Base-by-base conservation (phyloP, 2,329 filamentous ascomycete genomes). In the Xylariomycetidae sp. region DNA sequence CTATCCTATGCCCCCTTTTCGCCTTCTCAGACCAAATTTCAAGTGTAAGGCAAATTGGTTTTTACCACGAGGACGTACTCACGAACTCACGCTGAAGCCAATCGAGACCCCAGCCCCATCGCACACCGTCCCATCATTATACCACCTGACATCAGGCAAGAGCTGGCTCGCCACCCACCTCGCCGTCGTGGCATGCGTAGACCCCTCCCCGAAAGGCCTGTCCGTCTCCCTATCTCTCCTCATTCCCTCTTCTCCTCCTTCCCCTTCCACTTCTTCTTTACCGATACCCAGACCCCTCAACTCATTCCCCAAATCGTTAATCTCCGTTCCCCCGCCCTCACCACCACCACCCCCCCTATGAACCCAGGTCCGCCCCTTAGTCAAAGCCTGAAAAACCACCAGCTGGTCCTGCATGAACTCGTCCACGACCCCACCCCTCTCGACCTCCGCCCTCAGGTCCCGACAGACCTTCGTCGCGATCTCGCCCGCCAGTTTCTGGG, bases 341-440 rank as follows among this genome's bases (percentile, higher is more conserved):
- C 20, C 20, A 8, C 8, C 20, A 8, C n/a, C n/a, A 23, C 25
- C 60, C 47, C 9, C 36, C 17, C 51, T 45, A 14, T 59, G 62
- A 37, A 75, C 69, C 3, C 61, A 67, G 9, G 74, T 74, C 31
- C 51, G 59, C 0, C 72, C 75, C 10, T 68, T 61, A 2, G 73
- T 70, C 8, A 82, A 57, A 4, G 72, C 71, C 52, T 82, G 77
- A 46, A 80, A 78, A 13, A 76, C 60, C 3, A 80, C 58, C 16
- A 82, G 46, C 51, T 82, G 77, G 51, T 81, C 78, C 54, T 80
- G 74, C 11, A 81, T 59, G 47, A 70, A 66, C 43, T 72, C 63
- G 41, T 82, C 77, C 6, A 76, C 69, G 2, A 67, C 60, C 1
- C 72, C 67, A 3, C 64, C 58, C 1, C 58, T 46, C 6, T 50